These are phyloP conservation scores for Neurospora sp. DNA, from an alignment of 495 filamentous ascomycete species.

Conservation along the genomic window DNA sequence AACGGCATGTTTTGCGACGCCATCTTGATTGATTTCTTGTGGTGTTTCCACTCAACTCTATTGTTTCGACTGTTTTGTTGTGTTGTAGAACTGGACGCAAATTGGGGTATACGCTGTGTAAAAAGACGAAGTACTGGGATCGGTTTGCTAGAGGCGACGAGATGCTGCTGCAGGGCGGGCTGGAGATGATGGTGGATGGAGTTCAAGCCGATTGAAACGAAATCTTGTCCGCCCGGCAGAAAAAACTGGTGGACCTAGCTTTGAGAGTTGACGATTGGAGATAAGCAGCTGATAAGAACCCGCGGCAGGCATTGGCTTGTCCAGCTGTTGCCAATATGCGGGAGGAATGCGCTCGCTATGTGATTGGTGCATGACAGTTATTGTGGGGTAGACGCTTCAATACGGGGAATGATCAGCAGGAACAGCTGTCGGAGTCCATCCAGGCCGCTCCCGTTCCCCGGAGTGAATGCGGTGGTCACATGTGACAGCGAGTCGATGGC, in stretches of 20 bases:
- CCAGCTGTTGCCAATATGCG: not conserved
- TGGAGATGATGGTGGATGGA: not conserved
- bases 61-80: not conserved
- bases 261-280: not conserved
- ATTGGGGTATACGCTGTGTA: not conserved
- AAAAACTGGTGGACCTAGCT: constrained; percentile 7
- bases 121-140: not conserved
- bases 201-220: constrained; percentile 3
- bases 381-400: not conserved
- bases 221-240: constrained; percentile 30
- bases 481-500: not conserved
- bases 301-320: not conserved
- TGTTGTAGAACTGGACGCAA: not conserved
- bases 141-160: not conserved
- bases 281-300: not conserved
- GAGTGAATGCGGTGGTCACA: not conserved
- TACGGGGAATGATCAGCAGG: not conserved
- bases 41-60: not conserved
- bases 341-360: not conserved
- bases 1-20: constrained; percentile 40
- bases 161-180: not conserved
- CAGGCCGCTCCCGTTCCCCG: not conserved
- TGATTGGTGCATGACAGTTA: not conserved
- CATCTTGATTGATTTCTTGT: constrained; percentile 22
- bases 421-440: not conserved